Evolutionary conservation across 805 yeast genomes (phyloP).

Genomic region (Zygoascus tannicola): DNA sequence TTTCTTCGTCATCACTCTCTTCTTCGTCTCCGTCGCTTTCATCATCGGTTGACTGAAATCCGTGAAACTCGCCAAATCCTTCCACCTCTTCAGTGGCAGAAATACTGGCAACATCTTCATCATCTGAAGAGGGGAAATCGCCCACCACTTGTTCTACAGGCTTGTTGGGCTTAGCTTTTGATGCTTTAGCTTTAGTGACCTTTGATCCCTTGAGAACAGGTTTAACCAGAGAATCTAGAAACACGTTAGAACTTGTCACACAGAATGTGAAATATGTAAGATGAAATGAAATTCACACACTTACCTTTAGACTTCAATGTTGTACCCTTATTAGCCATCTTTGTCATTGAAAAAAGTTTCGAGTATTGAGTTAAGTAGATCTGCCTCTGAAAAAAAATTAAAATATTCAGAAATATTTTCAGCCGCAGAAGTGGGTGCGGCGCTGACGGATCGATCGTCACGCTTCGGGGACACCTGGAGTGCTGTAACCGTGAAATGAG

Average conservation of each 20-base stretch:
- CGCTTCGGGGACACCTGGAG: no score
- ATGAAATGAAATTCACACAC: no score
- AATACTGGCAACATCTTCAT: constrained; percentile 6
- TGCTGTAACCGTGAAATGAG: no score
- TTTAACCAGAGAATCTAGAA: constrained; percentile 1
- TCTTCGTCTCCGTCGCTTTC: constrained; percentile 7
- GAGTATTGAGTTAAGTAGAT: no score
- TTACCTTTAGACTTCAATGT: not conserved
- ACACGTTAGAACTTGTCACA: constrained; percentile 7
- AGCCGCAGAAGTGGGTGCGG: no score
- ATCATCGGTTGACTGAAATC: constrained; percentile 22
- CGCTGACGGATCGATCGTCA: no score
- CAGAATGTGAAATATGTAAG: no score
- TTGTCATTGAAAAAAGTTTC: no score
- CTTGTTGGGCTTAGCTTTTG: not conserved
- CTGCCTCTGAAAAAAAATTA: no score
- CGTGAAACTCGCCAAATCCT: constrained; percentile 15
- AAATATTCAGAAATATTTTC: no score
- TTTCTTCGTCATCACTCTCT: constrained; percentile 14
- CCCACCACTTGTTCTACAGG: constrained; percentile 4
- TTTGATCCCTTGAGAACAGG: not conserved
- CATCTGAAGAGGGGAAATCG: constrained; percentile 18
- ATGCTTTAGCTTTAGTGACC: not conserved
- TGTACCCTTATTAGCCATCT: not conserved
- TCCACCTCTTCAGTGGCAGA: constrained; percentile 8